Evolutionary conservation across 2,329 filamentous ascomycete genomes (phyloP), one percentile per base, ranked within the genome.

Genomic region (Tolypocladium ophioglossoides): DNA sequence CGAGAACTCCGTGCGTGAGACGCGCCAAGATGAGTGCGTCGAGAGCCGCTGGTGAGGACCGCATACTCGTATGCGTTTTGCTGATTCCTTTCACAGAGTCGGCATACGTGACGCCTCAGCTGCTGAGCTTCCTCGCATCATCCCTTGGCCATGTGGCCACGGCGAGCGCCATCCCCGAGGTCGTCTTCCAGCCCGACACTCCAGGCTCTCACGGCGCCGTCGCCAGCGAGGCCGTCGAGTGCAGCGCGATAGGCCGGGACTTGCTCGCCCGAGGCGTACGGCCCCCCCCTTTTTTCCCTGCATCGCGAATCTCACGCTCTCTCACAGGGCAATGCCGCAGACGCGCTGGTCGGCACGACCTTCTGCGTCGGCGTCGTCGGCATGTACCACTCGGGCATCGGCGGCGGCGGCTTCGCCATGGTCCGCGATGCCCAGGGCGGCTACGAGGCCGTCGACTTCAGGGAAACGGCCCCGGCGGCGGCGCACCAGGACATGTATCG

Each of bases 361-460:
- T 79, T 91, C 51, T 92, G 88, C 58, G 80, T 91, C 39, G 88
- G 88, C 7, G 85, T 88, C 8, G 78, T 87, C 47, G 85, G 79
- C 54, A 88, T 88, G 83, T 88, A 89, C 61, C 87, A 91, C 67
- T 82, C 80, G 41, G 91, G 92, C 18, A 86, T 96, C 56, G 91
- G 89, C 22, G 92, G 92, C 8, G 92, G 92, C 41, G 92, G 92
- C 2, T 97, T 97, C 71, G 87, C 91, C 78, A 76, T 96, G 6
- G 81, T 96, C 6, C 84, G 89, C 50, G 78, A 82, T 37, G 72
- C 81, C 18, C 75, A 89, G 55, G 90, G 90, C n/a, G 75, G 76
- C 20, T 95, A 91, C 65, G 90, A 95, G 65, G 85, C 85, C 55
- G 84, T 97, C 61, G 92, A 97, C 70, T 97, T 95, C 65, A 79